Evolutionary conservation across 768 basidiomycete genomes (phyloP), one percentile per base, ranked within the genome.

Genomic region (Tremella mesenterica): DNA sequence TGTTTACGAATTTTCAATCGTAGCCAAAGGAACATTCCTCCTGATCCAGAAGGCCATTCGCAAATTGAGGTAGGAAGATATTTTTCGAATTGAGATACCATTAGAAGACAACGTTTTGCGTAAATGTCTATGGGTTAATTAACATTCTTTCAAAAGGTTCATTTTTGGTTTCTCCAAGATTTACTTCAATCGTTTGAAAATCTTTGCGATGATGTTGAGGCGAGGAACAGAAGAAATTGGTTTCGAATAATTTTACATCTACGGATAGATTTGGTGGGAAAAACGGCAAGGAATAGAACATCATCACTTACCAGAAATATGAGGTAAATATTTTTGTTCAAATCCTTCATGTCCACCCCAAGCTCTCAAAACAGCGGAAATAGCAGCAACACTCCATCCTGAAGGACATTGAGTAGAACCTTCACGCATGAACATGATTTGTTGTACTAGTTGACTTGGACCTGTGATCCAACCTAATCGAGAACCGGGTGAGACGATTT

Each of bases 331-430:
- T 1, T 64, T 59, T n/a, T 52, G 49, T 59, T 67, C 65, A 30
- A 60, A 67, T 9, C 65, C 63, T 21, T 64, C 65, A 28, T 67
- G 65, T 14, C 58, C 49, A 8, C 60, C 65, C 60, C 63, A 67
- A 1, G 63, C 65, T 18, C 59, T 51, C 9, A 67, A 52, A 14
- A 64, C 52, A 10, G 60, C 59, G 6, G 56, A 31, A 46, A 67
- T 64, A 18, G 59, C 57, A 26, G 65, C 58, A 30, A 67, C 53
- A 3, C 59, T 58, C 38, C 64, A 58, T 3, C 65, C 63, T 28
- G 60, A 60, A 1, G 65, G 65, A 21, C 48, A 58, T 54, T 61
- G 58, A 27, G 65, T 64, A 23, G 60, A 50, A 29, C 60, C 54
- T 48, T 67, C 65, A 10, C 60, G 52, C 13, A 46, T 56, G 44